Percentiles rank a stretch among this genome's conserved stretches.
These are phyloP conservation scores for Thraustochytrium sp. DNA, from an alignment of 352 stramenopile genomes.

Conservation along the genomic window DNA sequence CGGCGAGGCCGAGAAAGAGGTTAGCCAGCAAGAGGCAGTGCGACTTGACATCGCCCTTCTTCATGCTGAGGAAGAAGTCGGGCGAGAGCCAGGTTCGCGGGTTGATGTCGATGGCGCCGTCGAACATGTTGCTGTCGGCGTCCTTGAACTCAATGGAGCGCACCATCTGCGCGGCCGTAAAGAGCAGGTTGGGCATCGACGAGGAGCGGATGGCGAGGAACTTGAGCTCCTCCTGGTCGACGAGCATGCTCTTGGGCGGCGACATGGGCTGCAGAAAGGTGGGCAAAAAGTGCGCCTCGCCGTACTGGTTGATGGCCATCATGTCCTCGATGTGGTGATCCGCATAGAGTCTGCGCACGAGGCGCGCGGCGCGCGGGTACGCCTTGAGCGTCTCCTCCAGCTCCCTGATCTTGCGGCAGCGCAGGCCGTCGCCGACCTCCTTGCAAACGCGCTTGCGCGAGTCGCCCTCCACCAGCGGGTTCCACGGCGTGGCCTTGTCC, in stretches of 20 bases:
- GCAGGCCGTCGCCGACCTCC: background rate
- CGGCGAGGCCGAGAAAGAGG: constrained; percentile 23
- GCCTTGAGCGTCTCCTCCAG: background rate
- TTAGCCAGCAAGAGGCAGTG: constrained; percentile 26
- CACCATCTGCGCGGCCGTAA: background rate
- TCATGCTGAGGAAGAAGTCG: constrained; percentile 40
- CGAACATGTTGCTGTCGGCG: background rate
- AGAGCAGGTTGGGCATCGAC: constrained; percentile 18
- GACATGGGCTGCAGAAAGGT: constrained; percentile 31
- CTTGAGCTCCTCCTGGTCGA: background rate
- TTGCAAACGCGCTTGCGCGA: background rate
- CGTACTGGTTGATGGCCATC: constrained; percentile 32
- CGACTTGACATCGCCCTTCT: constrained; percentile 28
- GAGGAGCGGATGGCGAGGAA: constrained; percentile 9
- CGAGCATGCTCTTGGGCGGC: constrained; percentile 1
- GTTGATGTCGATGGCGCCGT: constrained; percentile 26
- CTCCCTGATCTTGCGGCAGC: background rate
- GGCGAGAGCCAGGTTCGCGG: constrained; percentile 11
- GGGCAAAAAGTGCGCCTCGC: constrained; percentile 8
- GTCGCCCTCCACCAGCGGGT: background rate
- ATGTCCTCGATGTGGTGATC: background rate
- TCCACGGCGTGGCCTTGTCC: background rate
- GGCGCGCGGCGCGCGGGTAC: background rate
- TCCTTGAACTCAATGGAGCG: constrained; percentile 17
- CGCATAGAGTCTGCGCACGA: background rate